Conservation (phyloP, 1,284 basidiomycete species). For the Salmacisia buchloeana region DNA sequence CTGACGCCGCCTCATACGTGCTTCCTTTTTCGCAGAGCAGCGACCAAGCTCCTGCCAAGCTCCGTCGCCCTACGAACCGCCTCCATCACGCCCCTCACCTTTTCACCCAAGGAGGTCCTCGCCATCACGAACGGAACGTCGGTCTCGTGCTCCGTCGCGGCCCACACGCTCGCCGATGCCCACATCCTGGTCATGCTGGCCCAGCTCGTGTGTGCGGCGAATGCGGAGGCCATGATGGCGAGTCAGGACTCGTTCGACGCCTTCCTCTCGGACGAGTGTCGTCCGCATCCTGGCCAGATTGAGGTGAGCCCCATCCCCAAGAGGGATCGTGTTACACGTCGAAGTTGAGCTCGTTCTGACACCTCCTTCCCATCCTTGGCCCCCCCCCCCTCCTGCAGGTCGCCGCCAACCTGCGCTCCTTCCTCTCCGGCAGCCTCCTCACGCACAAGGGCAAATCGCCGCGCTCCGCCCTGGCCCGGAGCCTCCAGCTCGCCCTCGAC, state of each 20-base stretch:
- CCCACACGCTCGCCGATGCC: background rate
- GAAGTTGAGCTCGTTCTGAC: too few relatives aligned
- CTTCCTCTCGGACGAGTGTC: slow-evolving; percentile 2
- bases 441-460: background rate
- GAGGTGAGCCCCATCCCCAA: background rate
- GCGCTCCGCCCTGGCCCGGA: background rate
- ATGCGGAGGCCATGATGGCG: slow-evolving; percentile 1
- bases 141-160: slow-evolving; percentile 1
- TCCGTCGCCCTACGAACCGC: background rate
- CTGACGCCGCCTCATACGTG: too few relatives aligned
- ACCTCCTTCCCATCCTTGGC: too few relatives aligned
- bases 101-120: slow-evolving; percentile 2
- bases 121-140: slow-evolving; percentile 3
- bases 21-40: too few relatives aligned
- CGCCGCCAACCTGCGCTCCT: slow-evolving; percentile 4
- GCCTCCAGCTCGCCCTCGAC: background rate
- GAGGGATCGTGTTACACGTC: background rate
- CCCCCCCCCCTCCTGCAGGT: background rate
- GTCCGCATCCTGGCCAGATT: slow-evolving; percentile 2
- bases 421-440: background rate
- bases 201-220: background rate
- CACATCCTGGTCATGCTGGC: background rate
- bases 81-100: background rate
- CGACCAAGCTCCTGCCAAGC: background rate
- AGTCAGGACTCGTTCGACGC: background rate